Percentiles rank a stretch among this genome's conserved stretches.
Evolutionary conservation across 148 eudicot genomes (phyloP).

Genomic region (Camellia granthamiana): DNA sequence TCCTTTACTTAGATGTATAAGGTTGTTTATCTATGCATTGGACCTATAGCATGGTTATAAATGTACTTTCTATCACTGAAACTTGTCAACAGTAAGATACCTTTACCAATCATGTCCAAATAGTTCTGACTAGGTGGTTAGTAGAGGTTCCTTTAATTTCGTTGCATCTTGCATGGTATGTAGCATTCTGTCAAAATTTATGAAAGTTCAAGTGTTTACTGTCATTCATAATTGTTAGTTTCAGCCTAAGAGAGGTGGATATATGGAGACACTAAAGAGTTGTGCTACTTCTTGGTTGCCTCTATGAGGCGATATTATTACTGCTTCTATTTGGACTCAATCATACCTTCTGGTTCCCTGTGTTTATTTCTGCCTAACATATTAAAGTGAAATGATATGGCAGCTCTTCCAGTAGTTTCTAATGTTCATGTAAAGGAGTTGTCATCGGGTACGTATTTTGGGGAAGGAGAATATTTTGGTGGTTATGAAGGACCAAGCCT

Average conservation of each 20-base stretch:
- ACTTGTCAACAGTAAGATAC: not conserved
- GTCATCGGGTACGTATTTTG: slow-evolving; percentile 50
- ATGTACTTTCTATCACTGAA: slow-evolving; percentile 2
- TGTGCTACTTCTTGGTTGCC: slow-evolving; percentile 3
- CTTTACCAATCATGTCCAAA: not conserved
- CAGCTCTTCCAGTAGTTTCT: slow-evolving; percentile 81
- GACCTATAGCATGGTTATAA: slow-evolving; percentile 1
- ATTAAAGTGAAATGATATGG: slow-evolving; percentile 18
- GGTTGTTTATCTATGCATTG: slow-evolving; percentile 8
- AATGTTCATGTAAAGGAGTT: slow-evolving; percentile 53
- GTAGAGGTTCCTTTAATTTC: not conserved
- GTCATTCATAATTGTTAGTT: not conserved
- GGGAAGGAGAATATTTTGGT: slow-evolving; percentile 94
- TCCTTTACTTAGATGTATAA: slow-evolving; percentile 1
- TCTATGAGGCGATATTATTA: not conserved
- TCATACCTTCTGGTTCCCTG: slow-evolving; percentile 1
- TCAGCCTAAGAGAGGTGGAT: slow-evolving; percentile 8
- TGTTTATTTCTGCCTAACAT: slow-evolving; percentile 17
- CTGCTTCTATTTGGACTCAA: not conserved
- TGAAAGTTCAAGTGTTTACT: not conserved
- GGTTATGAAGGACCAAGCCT: slow-evolving; percentile 89
- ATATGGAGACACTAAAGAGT: not conserved
- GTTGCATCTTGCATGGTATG: not conserved
- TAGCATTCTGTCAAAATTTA: not conserved
- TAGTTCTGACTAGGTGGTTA: not conserved